Evolutionary conservation across 768 basidiomycete genomes (phyloP).

Genomic region (Clitopilus passeckerianus): DNA sequence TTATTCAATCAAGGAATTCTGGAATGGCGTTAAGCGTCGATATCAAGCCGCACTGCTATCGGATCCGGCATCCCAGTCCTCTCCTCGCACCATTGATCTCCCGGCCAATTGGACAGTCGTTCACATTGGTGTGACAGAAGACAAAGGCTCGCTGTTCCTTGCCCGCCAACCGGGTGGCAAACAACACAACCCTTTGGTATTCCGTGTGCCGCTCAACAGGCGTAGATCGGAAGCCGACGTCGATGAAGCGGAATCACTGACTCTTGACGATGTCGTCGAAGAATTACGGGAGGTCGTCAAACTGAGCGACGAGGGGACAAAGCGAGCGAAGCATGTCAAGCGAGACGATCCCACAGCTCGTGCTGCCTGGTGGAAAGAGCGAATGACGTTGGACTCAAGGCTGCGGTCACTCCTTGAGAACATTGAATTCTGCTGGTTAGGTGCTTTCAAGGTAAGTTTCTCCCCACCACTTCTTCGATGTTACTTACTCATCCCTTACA

Average conservation of each 20-base stretch:
- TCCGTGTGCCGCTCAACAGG: constrained; percentile 86
- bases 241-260: constrained; percentile 66
- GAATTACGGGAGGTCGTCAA: constrained; percentile 80
- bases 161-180: constrained; percentile 64
- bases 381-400: constrained; percentile 71
- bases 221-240: constrained; percentile 64
- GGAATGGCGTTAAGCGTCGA: constrained; percentile 51
- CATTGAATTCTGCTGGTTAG: constrained; percentile 96
- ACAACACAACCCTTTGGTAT: constrained; percentile 58
- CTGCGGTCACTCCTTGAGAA: constrained; percentile 71
- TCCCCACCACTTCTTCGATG: neutral
- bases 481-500: constrained; percentile 16
- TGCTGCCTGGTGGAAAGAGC: constrained; percentile 82
- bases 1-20: constrained; percentile 46
- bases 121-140: constrained; percentile 78
- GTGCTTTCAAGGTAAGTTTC: constrained; percentile 84
- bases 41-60: constrained; percentile 45
- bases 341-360: constrained; percentile 60
- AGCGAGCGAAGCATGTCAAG: constrained; percentile 66
- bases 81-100: constrained; percentile 38
- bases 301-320: constrained; percentile 63
- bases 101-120: constrained; percentile 82
- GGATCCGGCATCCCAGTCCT: constrained; percentile 35
- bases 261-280: constrained; percentile 64
- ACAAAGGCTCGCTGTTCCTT: constrained; percentile 78